A percentile compares a stretch with the other conserved stretches of the same genome.
These are phyloP conservation scores for Cercophora scortea DNA, from an alignment of 495 filamentous ascomycete genomes.

Conservation along the genomic window DNA sequence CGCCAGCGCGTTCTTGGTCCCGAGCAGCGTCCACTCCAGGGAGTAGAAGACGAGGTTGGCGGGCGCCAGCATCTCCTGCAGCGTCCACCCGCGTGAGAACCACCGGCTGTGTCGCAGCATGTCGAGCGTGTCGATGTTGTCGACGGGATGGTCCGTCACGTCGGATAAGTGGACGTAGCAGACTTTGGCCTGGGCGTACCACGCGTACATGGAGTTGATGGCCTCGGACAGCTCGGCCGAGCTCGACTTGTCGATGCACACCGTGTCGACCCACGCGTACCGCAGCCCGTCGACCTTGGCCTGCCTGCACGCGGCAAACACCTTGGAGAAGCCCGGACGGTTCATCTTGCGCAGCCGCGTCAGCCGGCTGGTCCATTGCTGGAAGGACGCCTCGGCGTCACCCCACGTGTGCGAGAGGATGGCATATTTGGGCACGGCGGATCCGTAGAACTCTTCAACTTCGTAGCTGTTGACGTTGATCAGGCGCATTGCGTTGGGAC, in stretches of 20 bases:
- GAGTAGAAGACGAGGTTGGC: slow-evolving; percentile 23
- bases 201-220: slow-evolving; percentile 5
- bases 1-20: slow-evolving; percentile 16
- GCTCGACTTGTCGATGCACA: slow-evolving; percentile 38
- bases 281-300: slow-evolving; percentile 7
- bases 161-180: slow-evolving; percentile 37
- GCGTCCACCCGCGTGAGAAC: slow-evolving; percentile 34
- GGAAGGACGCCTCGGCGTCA: slow-evolving; percentile 20
- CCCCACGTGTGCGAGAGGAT: slow-evolving; percentile 33
- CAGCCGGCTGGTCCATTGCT: slow-evolving; percentile 16
- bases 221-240: slow-evolving; percentile 37
- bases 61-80: slow-evolving; percentile 33
- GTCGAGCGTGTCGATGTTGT: background rate
- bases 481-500: slow-evolving; percentile 18
- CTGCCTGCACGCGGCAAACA: slow-evolving; percentile 11
- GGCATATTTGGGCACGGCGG: slow-evolving; percentile 20
- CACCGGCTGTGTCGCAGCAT: slow-evolving; percentile 17
- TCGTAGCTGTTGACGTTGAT: slow-evolving; percentile 19
- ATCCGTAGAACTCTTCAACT: slow-evolving; percentile 21
- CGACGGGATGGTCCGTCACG: slow-evolving; percentile 4
- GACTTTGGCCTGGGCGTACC: slow-evolving; percentile 26
- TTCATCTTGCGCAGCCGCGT: slow-evolving; percentile 12
- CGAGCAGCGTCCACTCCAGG: slow-evolving; percentile 20
- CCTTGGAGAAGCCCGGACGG: slow-evolving; percentile 23
- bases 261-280: slow-evolving; percentile 33